phyloP scores from a whole-genome alignment of 345 rosid species.

The Populus ilicifolia region DNA sequence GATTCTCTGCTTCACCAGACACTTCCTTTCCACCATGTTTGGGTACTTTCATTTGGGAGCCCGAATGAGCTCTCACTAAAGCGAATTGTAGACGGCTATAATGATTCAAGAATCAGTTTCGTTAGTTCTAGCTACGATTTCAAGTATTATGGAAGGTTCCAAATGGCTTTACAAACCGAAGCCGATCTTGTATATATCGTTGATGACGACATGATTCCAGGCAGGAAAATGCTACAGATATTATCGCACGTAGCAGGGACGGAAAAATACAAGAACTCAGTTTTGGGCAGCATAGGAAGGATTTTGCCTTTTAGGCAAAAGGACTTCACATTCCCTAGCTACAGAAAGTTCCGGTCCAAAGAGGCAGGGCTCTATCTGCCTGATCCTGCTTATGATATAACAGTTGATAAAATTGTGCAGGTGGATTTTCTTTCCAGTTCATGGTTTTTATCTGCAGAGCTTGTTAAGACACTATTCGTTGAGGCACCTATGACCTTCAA shows the following conservation, averaged over 20 bases:
- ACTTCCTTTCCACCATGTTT: conserved; percentile 82
- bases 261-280: conserved; percentile 82
- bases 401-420: conserved; percentile 73
- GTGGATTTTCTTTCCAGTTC: conserved; percentile 98
- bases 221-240: conserved; percentile 85
- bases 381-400: conserved; percentile 94
- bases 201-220: conserved; percentile 97
- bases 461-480: conserved; percentile 78
- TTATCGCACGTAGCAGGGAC: conserved; percentile 96
- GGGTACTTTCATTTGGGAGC: conserved; percentile 91
- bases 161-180: conserved; percentile 91
- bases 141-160: conserved; percentile 96
- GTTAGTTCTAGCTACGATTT: conserved; percentile 86
- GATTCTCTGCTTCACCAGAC: conserved; percentile 86
- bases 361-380: conserved; percentile 97
- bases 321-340: conserved; percentile 95
- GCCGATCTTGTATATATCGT: conserved; percentile 79
- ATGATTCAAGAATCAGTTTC: conserved; percentile 88
- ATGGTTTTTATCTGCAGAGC: conserved; percentile 91
- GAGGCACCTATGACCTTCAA: conserved; percentile 87
- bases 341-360: conserved; percentile 79
- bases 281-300: conserved; percentile 90
- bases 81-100: conserved; percentile 71
- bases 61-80: conserved; percentile 71
- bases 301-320: conserved; percentile 91